Base-by-base conservation (phyloP, 495 filamentous ascomycete species). In the Trichoderma erinaceum region DNA sequence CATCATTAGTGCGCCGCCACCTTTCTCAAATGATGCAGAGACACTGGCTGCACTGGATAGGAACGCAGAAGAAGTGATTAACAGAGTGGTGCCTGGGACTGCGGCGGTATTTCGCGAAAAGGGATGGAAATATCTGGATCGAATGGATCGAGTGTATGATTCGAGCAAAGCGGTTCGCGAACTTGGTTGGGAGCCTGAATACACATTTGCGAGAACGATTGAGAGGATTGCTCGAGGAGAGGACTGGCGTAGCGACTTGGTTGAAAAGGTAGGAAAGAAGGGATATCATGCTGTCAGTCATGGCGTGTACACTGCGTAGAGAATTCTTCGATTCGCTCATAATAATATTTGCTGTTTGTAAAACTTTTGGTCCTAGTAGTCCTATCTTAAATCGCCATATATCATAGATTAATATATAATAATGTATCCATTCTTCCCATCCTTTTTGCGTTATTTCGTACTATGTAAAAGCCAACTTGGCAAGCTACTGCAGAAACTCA, bases 121-220 rank as follows among this genome's bases (percentile, higher is more conserved):
- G 58, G 70, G 70, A 18, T 76, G 75, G 75, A 63, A 15, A 65
- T 72, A 69, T 46, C 13, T 73, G 29, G n/a, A 56, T 21, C 69
- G 73, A 63, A 48, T 76, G 11, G 75, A 76, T 64, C 58, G 75
- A n/a, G 72, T 76, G 29, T 76, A 76, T 65, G 75, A 76, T 68
- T 73, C 72, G 15, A 15, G 32, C 41, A 64, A 66, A 68, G 75
- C 75, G 11, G 56, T 71, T 27, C 35, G 41, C 38, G 73, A 73
- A 66, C 27, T 76, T 43, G 68, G 71, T 32, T 76, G 75, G 75
- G 41, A 63, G 58, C 70, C 75, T 0, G 65, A 71, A 56, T 75
- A 72, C 50, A 76, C 75, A 10, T 76, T 75, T 67, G 68, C 67
- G 43, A 68, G 27, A 65, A 69, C 66, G 6, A 58, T 77, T 1